Evolutionary conservation across 2,329 filamentous ascomycete species (phyloP), one percentile per base, ranked within the genome.

Genomic region (Neoarthrinium moseri): DNA sequence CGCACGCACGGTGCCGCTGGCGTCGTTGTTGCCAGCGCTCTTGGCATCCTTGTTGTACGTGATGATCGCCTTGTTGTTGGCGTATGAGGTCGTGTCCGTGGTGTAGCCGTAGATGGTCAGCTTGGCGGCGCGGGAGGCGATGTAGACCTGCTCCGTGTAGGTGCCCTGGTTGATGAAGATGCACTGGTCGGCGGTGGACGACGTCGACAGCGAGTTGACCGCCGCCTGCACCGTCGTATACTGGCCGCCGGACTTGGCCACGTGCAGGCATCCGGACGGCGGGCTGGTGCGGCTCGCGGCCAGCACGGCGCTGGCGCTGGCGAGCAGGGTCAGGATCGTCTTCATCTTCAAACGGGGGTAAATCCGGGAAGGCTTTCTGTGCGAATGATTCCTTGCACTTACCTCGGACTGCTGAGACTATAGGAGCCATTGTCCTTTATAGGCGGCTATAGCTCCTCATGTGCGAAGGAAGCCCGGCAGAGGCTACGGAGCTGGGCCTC

Each of bases 161-260:
- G 77, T 81, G 7, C 81, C 81, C 20, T 73, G 62, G 54, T 78
- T 60, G 61, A 87, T 78, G 66, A 86, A 86, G 64, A 87, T 81
- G 56, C 74, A 78, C 49, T 83, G 78, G 1, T 69, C 68, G 2
- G 63, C 52, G 2, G 73, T 71, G 6, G 72, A 70, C 1, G 69
- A 67, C 0, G 72, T 76, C n/a, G 74, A 77, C 7, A 86, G 71
- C 5, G 80, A 73, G 54, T 80, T 59, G 46, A 86, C 73, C 7
- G 83, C 83, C 15, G 72, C 63, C 56, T 82, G 77, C 33, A 85
- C 66, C 12, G 56, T 63, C 43, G 57, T 56, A 49, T 63, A 68
- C 24, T 53, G 55, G 34, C 67, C 48, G 60, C 75, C 56, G 26
- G 58, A 61, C 55, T 65, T 66, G 17, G 63, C 62, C 1, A 81